phyloP scores from a whole-genome alignment of 495 filamentous ascomycete genomes.

The Xylaria curta region DNA sequence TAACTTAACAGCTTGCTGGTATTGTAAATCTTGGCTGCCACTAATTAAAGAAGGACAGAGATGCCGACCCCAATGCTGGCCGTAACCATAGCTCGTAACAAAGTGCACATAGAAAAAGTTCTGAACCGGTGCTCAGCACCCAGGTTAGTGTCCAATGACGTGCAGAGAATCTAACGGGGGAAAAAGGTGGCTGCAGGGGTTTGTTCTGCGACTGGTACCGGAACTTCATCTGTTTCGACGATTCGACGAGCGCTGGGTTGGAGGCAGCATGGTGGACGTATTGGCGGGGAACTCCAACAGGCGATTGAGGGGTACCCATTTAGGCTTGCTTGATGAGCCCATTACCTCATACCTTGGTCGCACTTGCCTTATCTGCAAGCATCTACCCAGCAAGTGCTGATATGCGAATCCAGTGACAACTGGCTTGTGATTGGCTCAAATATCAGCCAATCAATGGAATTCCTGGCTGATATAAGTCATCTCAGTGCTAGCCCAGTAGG shows the following conservation, averaged over 20 bases:
- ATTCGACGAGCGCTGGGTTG: slow-evolving; percentile 8
- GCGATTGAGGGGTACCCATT: slow-evolving; percentile 25
- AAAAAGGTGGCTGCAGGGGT: slow-evolving; percentile 18
- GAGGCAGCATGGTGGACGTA: slow-evolving; percentile 4
- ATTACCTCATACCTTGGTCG: slow-evolving; percentile 28
- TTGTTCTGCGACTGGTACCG: slow-evolving; percentile 16
- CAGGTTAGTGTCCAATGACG: slow-evolving; percentile 11
- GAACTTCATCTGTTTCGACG: slow-evolving; percentile 4
- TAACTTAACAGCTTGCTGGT: not conserved
- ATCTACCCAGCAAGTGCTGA: slow-evolving; percentile 17
- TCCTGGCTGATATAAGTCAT: no score
- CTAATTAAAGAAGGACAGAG: slow-evolving; percentile 15
- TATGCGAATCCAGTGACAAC: not conserved
- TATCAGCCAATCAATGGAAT: not conserved
- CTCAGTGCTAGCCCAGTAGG: not conserved
- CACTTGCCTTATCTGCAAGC: slow-evolving; percentile 2
- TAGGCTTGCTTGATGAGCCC: slow-evolving; percentile 24
- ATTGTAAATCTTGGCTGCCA: slow-evolving; percentile 17
- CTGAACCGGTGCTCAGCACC: not conserved
- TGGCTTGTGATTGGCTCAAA: not conserved
- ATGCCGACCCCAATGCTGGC: slow-evolving; percentile 17
- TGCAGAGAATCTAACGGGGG: not conserved
- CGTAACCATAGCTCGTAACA: slow-evolving; percentile 10
- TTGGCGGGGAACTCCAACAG: slow-evolving; percentile 18
- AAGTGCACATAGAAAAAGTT: slow-evolving; percentile 4